These are phyloP conservation scores for Phytophthora meadii DNA, from an alignment of 352 stramenopile genomes.

Conservation along the genomic window DNA sequence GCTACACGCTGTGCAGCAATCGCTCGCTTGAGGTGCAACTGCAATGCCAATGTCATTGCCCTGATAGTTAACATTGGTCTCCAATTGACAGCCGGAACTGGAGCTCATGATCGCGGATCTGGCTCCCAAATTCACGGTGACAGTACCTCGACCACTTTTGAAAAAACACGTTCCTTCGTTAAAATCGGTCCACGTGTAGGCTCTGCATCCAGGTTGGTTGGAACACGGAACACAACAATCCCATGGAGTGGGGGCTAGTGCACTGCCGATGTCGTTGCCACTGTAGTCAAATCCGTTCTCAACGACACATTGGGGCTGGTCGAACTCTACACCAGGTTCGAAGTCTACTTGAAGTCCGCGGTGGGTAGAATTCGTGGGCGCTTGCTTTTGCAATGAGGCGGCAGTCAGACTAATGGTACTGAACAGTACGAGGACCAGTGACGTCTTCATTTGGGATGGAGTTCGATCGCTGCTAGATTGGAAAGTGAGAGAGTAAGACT, in stretches of 20 bases:
- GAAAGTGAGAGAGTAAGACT: too few relatives aligned
- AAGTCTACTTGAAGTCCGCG: slow-evolving; percentile 21
- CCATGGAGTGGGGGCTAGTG: slow-evolving; percentile 6
- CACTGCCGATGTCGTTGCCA: slow-evolving; percentile 43
- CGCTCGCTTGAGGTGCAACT: slow-evolving; percentile 10
- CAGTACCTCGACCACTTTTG: slow-evolving; percentile 31
- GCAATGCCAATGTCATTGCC: slow-evolving; percentile 26
- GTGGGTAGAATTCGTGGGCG: not conserved
- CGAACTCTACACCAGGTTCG: slow-evolving; percentile 20
- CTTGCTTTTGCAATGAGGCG: not conserved
- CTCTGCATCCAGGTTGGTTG: slow-evolving; percentile 31
- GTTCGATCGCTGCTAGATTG: too few relatives aligned
- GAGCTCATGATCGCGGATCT: slow-evolving; percentile 30
- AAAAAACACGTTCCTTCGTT: slow-evolving; percentile 52
- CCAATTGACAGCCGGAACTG: slow-evolving; percentile 1
- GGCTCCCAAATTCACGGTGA: slow-evolving; percentile 22
- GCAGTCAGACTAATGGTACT: not conserved
- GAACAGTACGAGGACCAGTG: not conserved
- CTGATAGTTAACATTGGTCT: slow-evolving; percentile 27
- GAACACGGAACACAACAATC: slow-evolving; percentile 35
- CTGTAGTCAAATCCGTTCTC: slow-evolving; percentile 40
- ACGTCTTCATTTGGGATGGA: slow-evolving; percentile 4
- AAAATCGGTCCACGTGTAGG: slow-evolving; percentile 51
- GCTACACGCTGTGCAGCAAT: slow-evolving; percentile 28
- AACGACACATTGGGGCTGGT: slow-evolving; percentile 28